A percentile compares a stretch with the other conserved stretches of the same genome.
Evolutionary conservation across 768 basidiomycete species (phyloP).

Genomic region (Psilocybe tampanensis): DNA sequence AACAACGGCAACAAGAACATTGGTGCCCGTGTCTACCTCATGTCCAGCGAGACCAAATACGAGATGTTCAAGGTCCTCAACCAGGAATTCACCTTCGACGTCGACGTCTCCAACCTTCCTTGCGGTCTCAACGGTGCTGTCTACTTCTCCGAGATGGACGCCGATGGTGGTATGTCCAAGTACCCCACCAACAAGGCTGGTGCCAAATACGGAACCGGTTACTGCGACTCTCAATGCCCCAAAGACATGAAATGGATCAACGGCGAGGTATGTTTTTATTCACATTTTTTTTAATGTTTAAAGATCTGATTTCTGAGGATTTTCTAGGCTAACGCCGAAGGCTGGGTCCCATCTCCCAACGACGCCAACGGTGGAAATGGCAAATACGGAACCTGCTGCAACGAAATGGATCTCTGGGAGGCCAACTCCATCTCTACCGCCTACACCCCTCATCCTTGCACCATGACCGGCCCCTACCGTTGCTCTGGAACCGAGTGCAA

Average conservation of each 20-base stretch:
- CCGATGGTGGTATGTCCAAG: conserved; percentile 50
- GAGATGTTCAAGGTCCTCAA: conserved; percentile 44
- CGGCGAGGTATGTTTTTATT: conserved; percentile 5
- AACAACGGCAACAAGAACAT: conserved; percentile 32
- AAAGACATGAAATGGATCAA: conserved; percentile 53
- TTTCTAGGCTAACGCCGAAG: conserved; percentile 21
- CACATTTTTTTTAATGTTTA: too few relatives aligned
- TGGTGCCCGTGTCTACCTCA: conserved; percentile 48
- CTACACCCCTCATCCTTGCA: conserved; percentile 55
- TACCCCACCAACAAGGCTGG: conserved; percentile 56
- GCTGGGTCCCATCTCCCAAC: conserved; percentile 21
- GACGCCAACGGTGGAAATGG: conserved; percentile 27
- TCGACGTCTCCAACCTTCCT: conserved; percentile 56
- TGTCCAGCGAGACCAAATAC: conserved; percentile 44
- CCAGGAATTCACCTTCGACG: conserved; percentile 63
- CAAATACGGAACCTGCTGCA: conserved; percentile 27
- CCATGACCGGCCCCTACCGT: conserved; percentile 34
- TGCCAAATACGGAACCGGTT: conserved; percentile 41
- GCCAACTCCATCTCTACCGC: conserved; percentile 53
- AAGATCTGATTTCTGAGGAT: too few relatives aligned
- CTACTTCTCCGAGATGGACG: conserved; percentile 58
- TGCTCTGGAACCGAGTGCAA: conserved; percentile 46
- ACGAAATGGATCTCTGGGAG: conserved; percentile 61
- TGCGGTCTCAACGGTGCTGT: conserved; percentile 63
- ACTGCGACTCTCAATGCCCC: conserved; percentile 53